Evolutionary conservation across 768 basidiomycete genomes (phyloP), one percentile per base, ranked within the genome.

Genomic region (Tulasnella sp.): DNA sequence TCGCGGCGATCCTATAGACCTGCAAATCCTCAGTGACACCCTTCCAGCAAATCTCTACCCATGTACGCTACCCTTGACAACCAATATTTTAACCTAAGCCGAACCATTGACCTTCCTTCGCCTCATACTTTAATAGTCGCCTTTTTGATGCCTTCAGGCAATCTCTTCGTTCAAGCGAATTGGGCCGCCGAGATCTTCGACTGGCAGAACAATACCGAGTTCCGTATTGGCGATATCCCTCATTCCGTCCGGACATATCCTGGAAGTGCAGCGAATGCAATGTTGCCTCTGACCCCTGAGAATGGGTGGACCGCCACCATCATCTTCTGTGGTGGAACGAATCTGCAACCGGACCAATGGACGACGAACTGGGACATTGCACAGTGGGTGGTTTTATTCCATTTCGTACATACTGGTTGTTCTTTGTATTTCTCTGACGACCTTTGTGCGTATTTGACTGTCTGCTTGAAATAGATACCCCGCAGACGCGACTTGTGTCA

Each of bases 271-370:
- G 93, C 85, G 0, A 79, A 78, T 2, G 86, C 86, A 42, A 90
- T 98, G 85, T 78, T 98, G 0, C 93, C 93, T 5, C 77, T 98
- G 17, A 93, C 88, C 1, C 85, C 87, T 4, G 84, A 77, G 24
- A 96, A 94, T 73, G 85, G 88, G 68, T 98, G 88, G 69, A 80
- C 77, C 0, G 88, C 85, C 0, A 89, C 90, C 0, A 68, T 96
- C 45, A 66, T 98, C 46, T 93, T 97, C 72, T 98, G 93, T 63
- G 93, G 93, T 52, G 94, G 94, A 25, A 80, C 81, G 8, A 59
- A 59, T 46, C 30, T 59, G 22, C 46, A 61, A 38, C 61, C 64
- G 12, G 65, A 66, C 45, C 65, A 66, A 45, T 66, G 65, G 64
- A 61, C 57, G 19, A 62, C 60, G 2, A 60, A 45, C n/a, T 66